Percentiles rank a stretch among this genome's conserved stretches.
phyloP scores from a whole-genome alignment of 73 alveolate species.

The Tetrahymena malaccensis region DNA sequence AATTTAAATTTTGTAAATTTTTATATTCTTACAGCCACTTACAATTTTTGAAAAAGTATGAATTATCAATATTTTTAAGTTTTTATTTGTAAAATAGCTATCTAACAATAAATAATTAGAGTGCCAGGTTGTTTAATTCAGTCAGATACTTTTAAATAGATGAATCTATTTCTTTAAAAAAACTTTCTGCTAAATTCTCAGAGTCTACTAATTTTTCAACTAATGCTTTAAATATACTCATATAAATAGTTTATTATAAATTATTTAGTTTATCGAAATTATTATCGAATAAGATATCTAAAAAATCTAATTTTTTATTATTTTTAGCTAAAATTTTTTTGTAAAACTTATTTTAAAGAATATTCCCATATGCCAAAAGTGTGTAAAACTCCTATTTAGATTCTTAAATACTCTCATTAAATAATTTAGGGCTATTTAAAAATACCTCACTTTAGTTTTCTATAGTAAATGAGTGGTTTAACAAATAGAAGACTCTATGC shows the following conservation, averaged over 20 bases:
- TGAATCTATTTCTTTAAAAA: not conserved
- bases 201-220: not conserved
- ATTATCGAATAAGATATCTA: not conserved
- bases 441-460: too few relatives aligned
- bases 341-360: not conserved
- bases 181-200: not conserved
- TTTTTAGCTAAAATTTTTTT: not conserved
- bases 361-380: not conserved
- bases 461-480: not conserved
- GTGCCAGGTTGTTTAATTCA: not conserved
- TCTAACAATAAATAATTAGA: not conserved
- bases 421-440: too few relatives aligned
- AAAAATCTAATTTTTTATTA: not conserved
- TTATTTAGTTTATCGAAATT: not conserved
- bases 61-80: too few relatives aligned
- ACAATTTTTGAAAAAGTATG: not conserved
- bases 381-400: not conserved
- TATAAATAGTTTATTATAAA: not conserved
- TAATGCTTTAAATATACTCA: not conserved
- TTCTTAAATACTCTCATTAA: not conserved
- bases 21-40: not conserved
- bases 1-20: too few relatives aligned
- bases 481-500: not conserved
- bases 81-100: not conserved
- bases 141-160: not conserved